Percentiles rank a stretch among this genome's conserved stretches.
Conservation (phyloP, 805 yeast genomes). For the Hemisphaericaspora nanyangensis region DNA sequence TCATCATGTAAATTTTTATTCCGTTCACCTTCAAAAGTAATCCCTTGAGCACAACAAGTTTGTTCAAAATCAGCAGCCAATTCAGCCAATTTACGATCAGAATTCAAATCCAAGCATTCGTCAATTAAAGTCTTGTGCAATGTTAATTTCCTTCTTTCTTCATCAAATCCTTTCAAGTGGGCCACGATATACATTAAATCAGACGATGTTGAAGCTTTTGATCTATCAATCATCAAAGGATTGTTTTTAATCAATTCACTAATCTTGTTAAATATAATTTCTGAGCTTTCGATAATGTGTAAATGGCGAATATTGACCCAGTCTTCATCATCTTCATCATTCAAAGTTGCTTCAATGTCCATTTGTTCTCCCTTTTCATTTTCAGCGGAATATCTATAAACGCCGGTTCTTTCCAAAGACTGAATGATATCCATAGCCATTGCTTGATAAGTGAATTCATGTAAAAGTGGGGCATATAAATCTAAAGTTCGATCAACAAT, state of each 20-base stretch:
- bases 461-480: constrained; percentile 75
- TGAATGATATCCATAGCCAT: constrained; percentile 75
- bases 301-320: constrained; percentile 70
- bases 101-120: constrained; percentile 59
- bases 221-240: constrained; percentile 69
- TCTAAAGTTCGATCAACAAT: constrained; percentile 85
- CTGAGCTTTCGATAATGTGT: constrained; percentile 74
- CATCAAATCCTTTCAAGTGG: constrained; percentile 62
- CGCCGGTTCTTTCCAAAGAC: constrained; percentile 38
- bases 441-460: constrained; percentile 89
- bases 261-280: constrained; percentile 52
- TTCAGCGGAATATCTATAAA: constrained; percentile 52
- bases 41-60: constrained; percentile 68
- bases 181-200: constrained; percentile 77
- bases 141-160: constrained; percentile 56
- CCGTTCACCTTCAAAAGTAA: constrained; percentile 62
- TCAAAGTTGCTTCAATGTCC: constrained; percentile 37
- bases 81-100: constrained; percentile 57
- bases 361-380: constrained; percentile 43
- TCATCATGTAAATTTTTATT: constrained; percentile 58
- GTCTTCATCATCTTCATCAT: constrained; percentile 62
- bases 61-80: constrained; percentile 82
- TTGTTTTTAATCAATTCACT: constrained; percentile 66
- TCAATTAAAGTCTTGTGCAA: constrained; percentile 61
- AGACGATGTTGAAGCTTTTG: constrained; percentile 58